phyloP scores from a whole-genome alignment of 768 basidiomycete genomes.

The Sarcomyxa edulis region DNA sequence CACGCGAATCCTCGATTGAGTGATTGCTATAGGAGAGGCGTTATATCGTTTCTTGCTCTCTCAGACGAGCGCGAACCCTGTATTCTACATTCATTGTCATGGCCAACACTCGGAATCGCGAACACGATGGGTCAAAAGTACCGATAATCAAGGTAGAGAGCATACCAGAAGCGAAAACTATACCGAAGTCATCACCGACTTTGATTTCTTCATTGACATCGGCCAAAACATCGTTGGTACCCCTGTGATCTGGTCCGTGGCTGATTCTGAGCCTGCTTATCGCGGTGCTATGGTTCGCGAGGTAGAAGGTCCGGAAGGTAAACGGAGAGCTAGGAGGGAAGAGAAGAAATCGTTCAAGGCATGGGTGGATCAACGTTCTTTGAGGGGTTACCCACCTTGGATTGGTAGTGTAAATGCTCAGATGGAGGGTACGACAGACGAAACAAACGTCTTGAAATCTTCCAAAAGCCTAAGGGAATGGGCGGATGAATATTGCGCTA shows the following conservation, averaged over 20 bases:
- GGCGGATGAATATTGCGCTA: constrained; percentile 80
- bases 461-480: constrained; percentile 66
- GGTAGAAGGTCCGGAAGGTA: constrained; percentile 33
- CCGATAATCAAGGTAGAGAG: constrained; percentile 27
- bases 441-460: constrained; percentile 33
- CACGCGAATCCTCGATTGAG: constrained; percentile 4
- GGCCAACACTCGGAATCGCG: constrained; percentile 56
- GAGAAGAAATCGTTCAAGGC: constrained; percentile 37
- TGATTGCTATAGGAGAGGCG: constrained; percentile 45
- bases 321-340: constrained; percentile 32
- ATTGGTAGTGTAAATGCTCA: constrained; percentile 16
- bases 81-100: constrained; percentile 37
- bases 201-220: constrained; percentile 63
- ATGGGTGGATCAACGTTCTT: constrained; percentile 38
- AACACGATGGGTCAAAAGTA: constrained; percentile 37
- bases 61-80: constrained; percentile 43
- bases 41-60: constrained; percentile 70
- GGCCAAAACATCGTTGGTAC: constrained; percentile 32
- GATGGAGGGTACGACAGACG: constrained; percentile 12
- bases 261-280: constrained; percentile 59
- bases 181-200: constrained; percentile 58
- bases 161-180: constrained; percentile 41
- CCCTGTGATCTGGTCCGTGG: constrained; percentile 52
- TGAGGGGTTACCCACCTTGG: constrained; percentile 49
- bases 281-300: constrained; percentile 60